Evolutionary conservation across 129 eudicot genomes (phyloP).

Genomic region (Lactuca saligna): DNA sequence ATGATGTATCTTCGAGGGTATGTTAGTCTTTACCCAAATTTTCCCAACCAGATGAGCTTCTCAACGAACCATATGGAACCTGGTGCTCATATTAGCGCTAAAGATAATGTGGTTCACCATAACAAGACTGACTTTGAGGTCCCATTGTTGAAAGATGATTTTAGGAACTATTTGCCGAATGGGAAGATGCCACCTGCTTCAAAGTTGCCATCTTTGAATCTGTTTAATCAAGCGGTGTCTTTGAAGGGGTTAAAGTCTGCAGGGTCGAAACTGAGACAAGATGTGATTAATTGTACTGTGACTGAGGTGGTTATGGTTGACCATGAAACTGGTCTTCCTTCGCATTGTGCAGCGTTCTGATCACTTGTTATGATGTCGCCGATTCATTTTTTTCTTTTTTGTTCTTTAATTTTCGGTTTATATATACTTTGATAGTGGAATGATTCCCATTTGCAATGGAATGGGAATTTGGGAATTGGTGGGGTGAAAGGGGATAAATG

Average conservation of each 20-base stretch:
- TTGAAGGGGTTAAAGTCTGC: constrained; percentile 91
- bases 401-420: constrained; percentile 7
- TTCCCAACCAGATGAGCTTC: constrained; percentile 89
- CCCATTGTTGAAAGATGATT: constrained; percentile 79
- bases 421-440: constrained; percentile 26
- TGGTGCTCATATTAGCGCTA: constrained; percentile 88
- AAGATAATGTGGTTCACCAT: constrained; percentile 76
- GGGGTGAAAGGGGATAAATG: constrained; percentile 17
- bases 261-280: constrained; percentile 85
- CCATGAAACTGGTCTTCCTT: constrained; percentile 82
- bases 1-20: constrained; percentile 98
- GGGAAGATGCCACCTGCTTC: constrained; percentile 93
- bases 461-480: constrained; percentile 30
- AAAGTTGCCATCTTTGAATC: constrained; percentile 74
- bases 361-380: constrained; percentile 3
- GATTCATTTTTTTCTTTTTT: constrained; percentile 22
- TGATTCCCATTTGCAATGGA: constrained; percentile 26
- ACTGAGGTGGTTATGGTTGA: constrained; percentile 64
- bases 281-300: constrained; percentile 67
- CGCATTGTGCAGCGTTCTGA: constrained; percentile 68
- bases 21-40: constrained; percentile 82
- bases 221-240: constrained; percentile 80
- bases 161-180: constrained; percentile 62
- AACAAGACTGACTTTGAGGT: constrained; percentile 92
- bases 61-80: constrained; percentile 99